A percentile compares a stretch with the other conserved stretches of the same genome.
Evolutionary conservation across 441 rosid genomes (phyloP).

Genomic region (Adansonia gregorii): DNA sequence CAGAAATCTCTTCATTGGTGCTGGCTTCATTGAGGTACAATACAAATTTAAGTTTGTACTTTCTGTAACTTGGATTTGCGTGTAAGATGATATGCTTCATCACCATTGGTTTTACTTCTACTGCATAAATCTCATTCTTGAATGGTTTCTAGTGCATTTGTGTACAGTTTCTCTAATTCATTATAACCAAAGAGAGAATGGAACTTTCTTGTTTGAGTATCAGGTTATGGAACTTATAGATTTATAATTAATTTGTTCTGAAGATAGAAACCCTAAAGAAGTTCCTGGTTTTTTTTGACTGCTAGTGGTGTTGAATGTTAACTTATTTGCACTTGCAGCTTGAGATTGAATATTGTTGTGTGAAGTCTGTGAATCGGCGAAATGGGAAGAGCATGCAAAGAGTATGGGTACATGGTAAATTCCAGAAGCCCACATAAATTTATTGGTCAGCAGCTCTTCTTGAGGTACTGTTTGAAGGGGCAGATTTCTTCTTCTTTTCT

Average conservation of each 20-base stretch:
- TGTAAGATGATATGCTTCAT: background rate
- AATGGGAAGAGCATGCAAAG: slow-evolving; percentile 74
- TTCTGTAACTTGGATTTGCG: background rate
- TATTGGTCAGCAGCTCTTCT: background rate
- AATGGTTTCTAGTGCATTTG: slow-evolving; percentile 14
- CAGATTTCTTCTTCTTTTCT: background rate
- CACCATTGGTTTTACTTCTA: slow-evolving; percentile 17
- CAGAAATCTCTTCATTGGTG: slow-evolving; percentile 56
- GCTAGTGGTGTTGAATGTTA: slow-evolving; percentile 14
- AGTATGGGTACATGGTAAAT: slow-evolving; percentile 96
- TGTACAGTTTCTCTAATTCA: background rate
- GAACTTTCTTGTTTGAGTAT: background rate
- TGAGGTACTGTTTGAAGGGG: slow-evolving; percentile 23
- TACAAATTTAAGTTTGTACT: background rate
- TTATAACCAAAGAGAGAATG: background rate
- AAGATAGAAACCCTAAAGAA: background rate
- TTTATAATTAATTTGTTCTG: background rate
- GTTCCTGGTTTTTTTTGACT: background rate
- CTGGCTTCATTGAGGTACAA: slow-evolving; percentile 78
- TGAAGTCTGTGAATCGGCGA: slow-evolving; percentile 68
- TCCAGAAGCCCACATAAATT: slow-evolving; percentile 56
- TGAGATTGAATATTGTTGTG: slow-evolving; percentile 86
- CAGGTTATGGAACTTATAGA: background rate
- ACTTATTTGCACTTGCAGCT: slow-evolving; percentile 47
- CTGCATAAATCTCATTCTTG: slow-evolving; percentile 6